phyloP scores from a whole-genome alignment of 2,329 filamentous ascomycete species.

The Tolypocladium capitatum region DNA sequence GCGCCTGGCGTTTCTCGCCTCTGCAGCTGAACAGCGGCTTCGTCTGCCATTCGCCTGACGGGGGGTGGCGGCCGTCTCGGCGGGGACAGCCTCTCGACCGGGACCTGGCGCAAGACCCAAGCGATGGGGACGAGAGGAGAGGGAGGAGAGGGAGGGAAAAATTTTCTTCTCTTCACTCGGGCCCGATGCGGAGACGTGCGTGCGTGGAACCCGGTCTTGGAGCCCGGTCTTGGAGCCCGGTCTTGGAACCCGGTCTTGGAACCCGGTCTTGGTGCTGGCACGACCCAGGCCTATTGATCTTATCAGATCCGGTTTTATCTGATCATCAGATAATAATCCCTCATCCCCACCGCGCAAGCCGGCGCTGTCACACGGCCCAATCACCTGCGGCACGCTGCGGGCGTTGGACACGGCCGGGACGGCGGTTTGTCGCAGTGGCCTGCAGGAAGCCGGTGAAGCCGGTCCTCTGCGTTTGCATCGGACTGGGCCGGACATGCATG shows the following conservation, averaged over 20 bases:
- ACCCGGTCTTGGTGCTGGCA: too few species aligned
- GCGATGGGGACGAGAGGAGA: background rate
- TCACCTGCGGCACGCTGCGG: background rate
- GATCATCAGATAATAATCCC: conserved; percentile 37
- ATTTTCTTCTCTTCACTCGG: background rate
- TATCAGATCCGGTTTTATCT: conserved; percentile 35
- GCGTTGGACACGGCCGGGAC: background rate
- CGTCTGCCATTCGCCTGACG: background rate
- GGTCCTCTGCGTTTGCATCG: background rate
- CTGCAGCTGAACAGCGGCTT: background rate
- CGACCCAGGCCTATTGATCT: conserved; percentile 13
- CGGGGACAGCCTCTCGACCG: background rate
- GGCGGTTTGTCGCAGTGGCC: background rate
- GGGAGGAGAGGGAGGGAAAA: background rate
- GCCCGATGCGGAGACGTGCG: background rate
- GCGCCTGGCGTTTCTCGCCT: background rate
- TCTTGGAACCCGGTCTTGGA: too few species aligned
- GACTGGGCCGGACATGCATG: background rate
- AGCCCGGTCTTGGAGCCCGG: too few species aligned
- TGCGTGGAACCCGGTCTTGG: background rate
- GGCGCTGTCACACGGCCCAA: too few species aligned
- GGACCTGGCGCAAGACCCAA: background rate
- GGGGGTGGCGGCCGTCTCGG: background rate
- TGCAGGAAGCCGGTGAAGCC: too few species aligned
- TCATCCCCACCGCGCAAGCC: conserved; percentile 22